A percentile compares a stretch with the other conserved stretches of the same genome.
Conservation (phyloP, 2,329 filamentous ascomycete genomes). For the Arthrobotrys pseudoclavata region DNA sequence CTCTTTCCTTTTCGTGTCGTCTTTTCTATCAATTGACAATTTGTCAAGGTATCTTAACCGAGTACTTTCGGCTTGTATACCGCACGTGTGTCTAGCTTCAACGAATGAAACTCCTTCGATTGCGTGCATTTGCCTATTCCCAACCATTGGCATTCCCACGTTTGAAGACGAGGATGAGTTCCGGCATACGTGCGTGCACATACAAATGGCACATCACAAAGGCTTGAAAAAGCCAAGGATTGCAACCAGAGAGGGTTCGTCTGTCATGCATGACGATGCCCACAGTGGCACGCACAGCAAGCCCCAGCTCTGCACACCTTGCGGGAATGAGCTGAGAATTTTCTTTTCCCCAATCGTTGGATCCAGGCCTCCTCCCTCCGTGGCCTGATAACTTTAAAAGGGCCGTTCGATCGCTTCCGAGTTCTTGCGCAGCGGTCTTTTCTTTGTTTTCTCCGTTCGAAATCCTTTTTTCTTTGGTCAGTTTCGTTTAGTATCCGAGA, state of each 20-base stretch:
- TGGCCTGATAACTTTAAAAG: constrained; percentile 46
- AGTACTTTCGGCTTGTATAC: constrained; percentile 15
- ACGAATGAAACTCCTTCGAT: constrained; percentile 19
- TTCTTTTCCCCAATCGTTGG: constrained; percentile 17
- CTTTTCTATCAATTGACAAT: constrained; percentile 35
- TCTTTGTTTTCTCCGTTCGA: background rate
- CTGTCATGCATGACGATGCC: constrained; percentile 47
- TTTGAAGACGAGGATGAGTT: constrained; percentile 9
- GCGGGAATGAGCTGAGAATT: constrained; percentile 28
- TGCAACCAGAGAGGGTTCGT: background rate
- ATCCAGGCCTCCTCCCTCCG: constrained; percentile 16
- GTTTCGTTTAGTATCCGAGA: constrained; percentile 4
- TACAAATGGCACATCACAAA: constrained; percentile 50
- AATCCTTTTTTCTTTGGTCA: background rate
- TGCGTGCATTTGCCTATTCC: constrained; percentile 16
- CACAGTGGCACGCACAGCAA: constrained; percentile 34
- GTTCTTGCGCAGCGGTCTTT: constrained; percentile 13
- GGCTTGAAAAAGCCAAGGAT: constrained; percentile 35
- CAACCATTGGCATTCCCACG: constrained; percentile 28
- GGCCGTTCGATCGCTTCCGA: constrained; percentile 25
- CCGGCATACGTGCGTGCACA: constrained; percentile 11
- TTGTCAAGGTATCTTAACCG: constrained; percentile 15
- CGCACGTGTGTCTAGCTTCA: constrained; percentile 18
- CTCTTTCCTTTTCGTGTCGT: constrained; percentile 18
- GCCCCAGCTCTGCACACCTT: constrained; percentile 5